Evolutionary conservation across 805 yeast genomes (phyloP), one percentile per base, ranked within the genome.

Genomic region (Vanderwaltozyma yarrowii): DNA sequence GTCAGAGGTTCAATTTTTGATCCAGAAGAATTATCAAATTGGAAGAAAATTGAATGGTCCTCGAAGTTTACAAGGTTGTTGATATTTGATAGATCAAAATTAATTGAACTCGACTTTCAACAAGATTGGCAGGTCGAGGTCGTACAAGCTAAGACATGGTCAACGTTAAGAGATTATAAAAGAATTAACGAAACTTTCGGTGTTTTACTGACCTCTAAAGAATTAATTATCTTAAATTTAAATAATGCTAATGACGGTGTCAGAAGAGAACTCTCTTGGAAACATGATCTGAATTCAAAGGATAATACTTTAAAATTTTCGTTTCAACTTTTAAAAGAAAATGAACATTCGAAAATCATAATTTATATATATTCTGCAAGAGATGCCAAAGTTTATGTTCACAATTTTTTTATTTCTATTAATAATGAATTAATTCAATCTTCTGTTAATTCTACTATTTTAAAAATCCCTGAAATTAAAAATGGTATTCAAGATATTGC

Each of bases 251-350:
- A 60, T 1, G 50, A 45, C 8, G 56, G 59, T 3, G 51, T 74
- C n/a, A 59, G 59, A 23, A 66, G 81, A 40, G 42, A 73, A 2
- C 49, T 85, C 1, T 71, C 88, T 0, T 82, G 94, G 88, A 80
- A 78, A 43, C 95, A 86, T 56, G 72, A 61, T 42, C 56, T 81
- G 17, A 68, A 70, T 31, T 65, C 70, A 7, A 45, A 54, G 1
- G 94, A 84, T 46, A 69, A 71, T 1, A 67, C 84, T 0, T 46
- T 78, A 38, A 60, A 54, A 36, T 39, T 80, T 37, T 45, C 54
- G 2, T 51, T 68, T 2, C 52, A 59, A 11, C 38, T 49, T 9
- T 30, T 54, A 3, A 48, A 46, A 3, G 31, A 34, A 21, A 39
- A 34, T 11, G 35, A 32, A 15, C 32, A 24, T 4, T 35, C 36